Conservation (phyloP, 768 basidiomycete species). For the Pholiota molesta region DNA sequence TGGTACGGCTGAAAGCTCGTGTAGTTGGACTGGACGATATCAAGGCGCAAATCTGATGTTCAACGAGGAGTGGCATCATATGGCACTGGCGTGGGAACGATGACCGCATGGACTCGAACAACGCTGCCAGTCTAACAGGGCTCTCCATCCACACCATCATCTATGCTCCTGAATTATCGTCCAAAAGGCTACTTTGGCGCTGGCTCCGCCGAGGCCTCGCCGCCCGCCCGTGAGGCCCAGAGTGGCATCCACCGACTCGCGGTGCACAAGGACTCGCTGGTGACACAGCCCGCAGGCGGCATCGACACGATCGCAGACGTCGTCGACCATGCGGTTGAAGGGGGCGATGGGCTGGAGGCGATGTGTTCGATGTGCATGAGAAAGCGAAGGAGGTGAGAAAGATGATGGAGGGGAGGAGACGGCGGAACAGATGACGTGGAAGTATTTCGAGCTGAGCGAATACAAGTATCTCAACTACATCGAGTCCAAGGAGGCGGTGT, state of each 20-base stretch:
- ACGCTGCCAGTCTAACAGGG: no score
- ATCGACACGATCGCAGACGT: conserved; percentile 76
- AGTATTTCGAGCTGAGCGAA: conserved; percentile 81
- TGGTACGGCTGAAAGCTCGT: no score
- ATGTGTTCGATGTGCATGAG: conserved; percentile 59
- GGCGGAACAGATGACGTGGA: conserved; percentile 85
- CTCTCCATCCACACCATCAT: background rate
- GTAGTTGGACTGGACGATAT: no score
- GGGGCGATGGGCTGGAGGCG: conserved; percentile 75
- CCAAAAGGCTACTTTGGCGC: conserved; percentile 14
- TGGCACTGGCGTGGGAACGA: background rate
- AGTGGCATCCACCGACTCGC: conserved; percentile 56
- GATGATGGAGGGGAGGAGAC: conserved; percentile 70
- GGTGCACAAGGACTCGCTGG: conserved; percentile 50
- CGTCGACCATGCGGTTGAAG: conserved; percentile 63
- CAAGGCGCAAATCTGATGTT: no score
- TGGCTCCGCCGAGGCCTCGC: conserved; percentile 58
- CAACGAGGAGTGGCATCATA: no score
- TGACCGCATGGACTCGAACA: background rate
- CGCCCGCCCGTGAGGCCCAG: conserved; percentile 42
- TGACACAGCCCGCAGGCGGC: conserved; percentile 60
- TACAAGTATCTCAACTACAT: conserved; percentile 74
- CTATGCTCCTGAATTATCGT: conserved; percentile 12
- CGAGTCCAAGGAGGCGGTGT: conserved; percentile 56
- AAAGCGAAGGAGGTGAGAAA: conserved; percentile 83